Conservation (phyloP, 768 basidiomycete genomes). For the Psilocybe tampanensis region DNA sequence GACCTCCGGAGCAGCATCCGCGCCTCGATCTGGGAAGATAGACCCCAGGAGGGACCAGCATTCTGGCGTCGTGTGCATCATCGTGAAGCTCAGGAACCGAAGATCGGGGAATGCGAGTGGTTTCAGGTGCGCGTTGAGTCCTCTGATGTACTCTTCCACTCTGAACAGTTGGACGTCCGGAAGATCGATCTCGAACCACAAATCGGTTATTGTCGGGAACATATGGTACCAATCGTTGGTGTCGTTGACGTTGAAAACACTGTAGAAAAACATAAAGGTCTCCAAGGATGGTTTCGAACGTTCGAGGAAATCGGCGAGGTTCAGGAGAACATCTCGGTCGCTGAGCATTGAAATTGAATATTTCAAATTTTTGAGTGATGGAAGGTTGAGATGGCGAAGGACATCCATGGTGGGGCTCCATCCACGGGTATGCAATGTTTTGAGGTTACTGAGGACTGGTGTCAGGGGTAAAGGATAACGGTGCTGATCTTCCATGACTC, state of each 20-base stretch:
- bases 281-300: neutral
- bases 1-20: too few relatives aligned
- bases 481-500: neutral
- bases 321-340: neutral
- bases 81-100: neutral
- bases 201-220: neutral
- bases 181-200: neutral
- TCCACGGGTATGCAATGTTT: neutral
- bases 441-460: neutral
- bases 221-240: neutral
- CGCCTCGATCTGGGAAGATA: too few relatives aligned
- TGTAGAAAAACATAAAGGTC: neutral
- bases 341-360: neutral
- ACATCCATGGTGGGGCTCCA: neutral
- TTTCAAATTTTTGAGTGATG: neutral
- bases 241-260: neutral
- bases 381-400: neutral
- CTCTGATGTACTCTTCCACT: neutral
- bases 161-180: neutral
- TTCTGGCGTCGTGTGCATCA: too few relatives aligned
- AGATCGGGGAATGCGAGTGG: neutral
- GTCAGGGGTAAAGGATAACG: neutral
- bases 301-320: neutral
- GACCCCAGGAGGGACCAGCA: too few relatives aligned
- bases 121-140: neutral